phyloP scores from a whole-genome alignment of 805 yeast species.

The Yueomyces sp. region DNA sequence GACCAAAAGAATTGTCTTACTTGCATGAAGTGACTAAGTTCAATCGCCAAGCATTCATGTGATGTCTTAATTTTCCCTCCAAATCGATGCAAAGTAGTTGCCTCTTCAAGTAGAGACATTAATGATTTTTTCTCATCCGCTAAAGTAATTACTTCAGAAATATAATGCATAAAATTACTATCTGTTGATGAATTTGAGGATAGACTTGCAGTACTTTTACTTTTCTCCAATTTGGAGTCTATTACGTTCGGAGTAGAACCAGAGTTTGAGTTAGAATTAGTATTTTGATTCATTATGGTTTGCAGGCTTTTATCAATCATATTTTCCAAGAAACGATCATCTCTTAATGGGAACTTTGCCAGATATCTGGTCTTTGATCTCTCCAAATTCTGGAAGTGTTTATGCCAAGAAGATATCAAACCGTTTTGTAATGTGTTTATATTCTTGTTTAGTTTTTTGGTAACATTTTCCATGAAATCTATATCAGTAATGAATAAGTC shows the following conservation, averaged over 20 bases:
- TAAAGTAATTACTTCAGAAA: no score
- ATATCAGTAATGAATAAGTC: neutral
- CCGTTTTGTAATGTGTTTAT: neutral
- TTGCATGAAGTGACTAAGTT: slow-evolving; percentile 43
- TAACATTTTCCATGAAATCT: neutral
- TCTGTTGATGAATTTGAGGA: no score
- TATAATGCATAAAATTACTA: no score
- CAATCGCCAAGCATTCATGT: slow-evolving; percentile 55
- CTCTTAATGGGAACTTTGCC: neutral
- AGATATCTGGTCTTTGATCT: neutral
- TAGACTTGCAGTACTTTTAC: no score
- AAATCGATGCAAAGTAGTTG: neutral
- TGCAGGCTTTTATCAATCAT: neutral
- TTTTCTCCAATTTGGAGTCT: no score
- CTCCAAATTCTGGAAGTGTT: neutral
- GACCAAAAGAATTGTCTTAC: slow-evolving; percentile 32
- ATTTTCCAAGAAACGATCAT: neutral
- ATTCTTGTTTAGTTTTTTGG: neutral
- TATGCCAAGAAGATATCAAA: neutral
- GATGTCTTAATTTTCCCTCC: slow-evolving; percentile 1
- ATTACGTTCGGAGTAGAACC: no score
- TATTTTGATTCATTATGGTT: neutral
- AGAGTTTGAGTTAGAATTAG: no score
- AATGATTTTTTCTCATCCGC: neutral
- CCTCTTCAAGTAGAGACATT: neutral